Base-by-base conservation (phyloP, 768 basidiomycete species). In the Hysterangium stoloniferum region DNA sequence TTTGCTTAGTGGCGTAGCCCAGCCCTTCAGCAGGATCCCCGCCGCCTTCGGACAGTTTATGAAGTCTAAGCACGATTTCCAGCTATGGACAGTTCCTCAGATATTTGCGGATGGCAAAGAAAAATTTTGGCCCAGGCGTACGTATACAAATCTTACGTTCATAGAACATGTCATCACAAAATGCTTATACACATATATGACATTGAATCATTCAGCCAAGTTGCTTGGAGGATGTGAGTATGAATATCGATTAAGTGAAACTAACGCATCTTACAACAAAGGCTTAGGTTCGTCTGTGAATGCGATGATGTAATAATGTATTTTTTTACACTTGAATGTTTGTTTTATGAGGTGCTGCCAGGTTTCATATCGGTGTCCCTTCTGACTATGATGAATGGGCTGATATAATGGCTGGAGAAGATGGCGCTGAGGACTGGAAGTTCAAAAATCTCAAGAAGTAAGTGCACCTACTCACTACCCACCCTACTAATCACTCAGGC, bases 361-460 rank as follows among this genome's bases (percentile, higher is more conserved):
- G 54, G 40, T 54, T 54, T 24, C 54, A 59, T 9, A 28, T 31
- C 19, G 53, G 56, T 20, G 44, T 22, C 25, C 54, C 56, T 9
- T 31, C 34, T 4, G 58, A 59, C 31, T 59, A 57, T 27, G 56
- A 57, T 48, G 46, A 53, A 37, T 59, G 58, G 58, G 56, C 53
- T 3, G 32, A 25, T 0, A 53, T 41, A 8, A 40, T 22, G 0
- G 53, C 22, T 5, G 51, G 45, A 9, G 61, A 64, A 22, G 53
- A 61, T 43, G 77, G 74, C 6, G 77, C 82, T 32, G 65, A 73
- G 7, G 66, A 71, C 2, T 86, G 84, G 84, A 64, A 72, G n/a
- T 80, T 74, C 71, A 62, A 72, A 33, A 71, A 76, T 29, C 70
- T 86, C 54, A 66, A 70, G 52, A 59, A 63, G 84, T 78, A 54